phyloP scores from a whole-genome alignment of 306 rosid species.

The Lagenaria siceraria region DNA sequence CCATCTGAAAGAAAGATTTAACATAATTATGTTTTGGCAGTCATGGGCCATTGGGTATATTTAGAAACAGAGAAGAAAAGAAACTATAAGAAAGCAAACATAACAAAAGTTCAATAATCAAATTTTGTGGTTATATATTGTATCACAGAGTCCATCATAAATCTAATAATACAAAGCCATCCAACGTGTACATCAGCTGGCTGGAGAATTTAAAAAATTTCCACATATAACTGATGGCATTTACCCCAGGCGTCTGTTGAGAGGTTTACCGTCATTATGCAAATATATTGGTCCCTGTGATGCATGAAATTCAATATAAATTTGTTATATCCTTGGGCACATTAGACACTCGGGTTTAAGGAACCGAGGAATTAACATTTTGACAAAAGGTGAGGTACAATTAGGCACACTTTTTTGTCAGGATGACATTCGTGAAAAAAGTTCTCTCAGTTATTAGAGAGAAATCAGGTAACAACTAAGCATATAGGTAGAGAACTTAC shows the following conservation, averaged over 20 bases:
- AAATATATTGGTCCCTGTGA: neutral
- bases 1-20: conserved; percentile 41
- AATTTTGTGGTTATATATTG: neutral
- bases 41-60: neutral
- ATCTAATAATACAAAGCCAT: neutral
- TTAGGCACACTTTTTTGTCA: neutral
- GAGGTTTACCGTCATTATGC: neutral
- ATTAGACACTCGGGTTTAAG: neutral
- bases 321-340: neutral
- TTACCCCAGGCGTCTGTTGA: neutral
- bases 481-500: conserved; percentile 1
- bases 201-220: neutral
- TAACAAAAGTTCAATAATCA: neutral
- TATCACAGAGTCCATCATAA: neutral
- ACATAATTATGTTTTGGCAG: neutral
- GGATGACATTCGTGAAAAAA: neutral
- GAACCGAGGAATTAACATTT: neutral
- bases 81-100: neutral
- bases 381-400: neutral
- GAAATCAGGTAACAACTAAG: neutral
- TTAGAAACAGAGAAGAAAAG: neutral
- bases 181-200: neutral
- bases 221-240: neutral
- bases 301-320: neutral
- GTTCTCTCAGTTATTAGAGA: neutral